Base-by-base conservation (phyloP, 2,329 filamentous ascomycete species). In the Pestalotiopsis sp. region DNA sequence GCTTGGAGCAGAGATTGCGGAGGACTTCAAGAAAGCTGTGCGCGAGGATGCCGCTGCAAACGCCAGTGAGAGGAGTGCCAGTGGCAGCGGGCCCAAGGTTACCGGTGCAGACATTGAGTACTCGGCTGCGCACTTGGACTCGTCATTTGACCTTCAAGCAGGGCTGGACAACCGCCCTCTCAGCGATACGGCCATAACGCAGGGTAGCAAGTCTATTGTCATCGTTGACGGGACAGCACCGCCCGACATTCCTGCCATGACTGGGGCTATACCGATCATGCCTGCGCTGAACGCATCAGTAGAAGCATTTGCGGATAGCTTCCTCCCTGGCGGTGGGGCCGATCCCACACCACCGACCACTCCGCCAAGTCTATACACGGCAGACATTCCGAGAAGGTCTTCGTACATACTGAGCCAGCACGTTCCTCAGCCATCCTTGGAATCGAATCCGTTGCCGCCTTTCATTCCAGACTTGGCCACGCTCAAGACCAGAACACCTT, bases 191-290 rank as follows among this genome's bases (percentile, higher is more conserved):
- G 87, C 80, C 5, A 88, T 95, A 59, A 96, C 94, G 0, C 85
- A 86, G 12, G 93, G 93, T n/a, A 97, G 93, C 83, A 92, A 95
- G 76, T 97, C 94, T 0, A 97, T 97, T 72, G 87, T 97, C 67
- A 97, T 97, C 75, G 90, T 97, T 45, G 93, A 97, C 69, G 89
- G 89, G 39, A 91, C 90, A 0, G 73, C 86, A 17, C 81, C 84
- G 0, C 81, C 82, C 4, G 81, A 88, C 9, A 78, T 85, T n/a
- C 80, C 84, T 0, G 72, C 81, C 11, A 87, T 90, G 86, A 83
- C 86, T 9, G 86, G 84, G 9, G 82, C 82, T 41, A 75, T 87
- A 7, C 77, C 79, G 11, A 82, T 82, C 36, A 75, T 86, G 9
- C 77, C 79, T 2, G 79, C 78, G 3, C 76, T 80, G 27, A 84